Base-by-base conservation (phyloP, 192 early-diverging fungal genomes). In the Backusella liffmaniae region DNA sequence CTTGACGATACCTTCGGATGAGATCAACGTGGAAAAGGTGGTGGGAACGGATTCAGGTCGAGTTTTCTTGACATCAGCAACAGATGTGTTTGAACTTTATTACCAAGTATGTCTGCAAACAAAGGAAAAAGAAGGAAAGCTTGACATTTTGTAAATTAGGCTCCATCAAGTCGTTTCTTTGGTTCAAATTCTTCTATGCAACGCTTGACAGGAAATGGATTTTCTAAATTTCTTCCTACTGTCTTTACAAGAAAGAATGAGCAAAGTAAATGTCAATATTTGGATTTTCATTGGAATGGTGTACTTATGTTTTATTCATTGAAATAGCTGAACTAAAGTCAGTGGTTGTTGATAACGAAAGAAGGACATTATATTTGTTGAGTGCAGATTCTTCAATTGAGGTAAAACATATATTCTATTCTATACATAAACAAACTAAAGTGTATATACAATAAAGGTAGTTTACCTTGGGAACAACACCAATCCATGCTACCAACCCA, bases 31-130 rank as follows among this genome's bases (percentile, higher is more conserved):
- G 82, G 88, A 80, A 34, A 86, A 86, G 56, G 96, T 99, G 70
- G 83, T 82, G 7, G 94, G 95, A 12, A 93, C 96, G 0, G 80
- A 73, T 18, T 85, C 93, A 49, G 97, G 96, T 21, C 84, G 97
- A 3, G 92, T 99, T 35, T 95, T 98, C 67, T 92, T 97, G 92
- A 82, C 36, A 95, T 94, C 59, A 91, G 88, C 73, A 90, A 94
- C 95, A 36, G 85, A 91, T 68, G 73, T 99, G 7, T 96, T 94
- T 84, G 97, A 99, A 86, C 84, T 99, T 56, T 82, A 85, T 36
- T 97, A 99, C 76, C 90, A 92, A 80, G 81, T 83, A 77, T 70
- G 82, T 53, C 26, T 32, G 42, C 1, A 30, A 29, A 51, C 1
- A 36, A 30, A 13, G 41, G 5, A 34, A 8, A 21, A 5, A 21